These are phyloP conservation scores for Tripidium arundinaceum DNA, from an alignment of 202 grass and related monocot genomes.

Conservation along the genomic window DNA sequence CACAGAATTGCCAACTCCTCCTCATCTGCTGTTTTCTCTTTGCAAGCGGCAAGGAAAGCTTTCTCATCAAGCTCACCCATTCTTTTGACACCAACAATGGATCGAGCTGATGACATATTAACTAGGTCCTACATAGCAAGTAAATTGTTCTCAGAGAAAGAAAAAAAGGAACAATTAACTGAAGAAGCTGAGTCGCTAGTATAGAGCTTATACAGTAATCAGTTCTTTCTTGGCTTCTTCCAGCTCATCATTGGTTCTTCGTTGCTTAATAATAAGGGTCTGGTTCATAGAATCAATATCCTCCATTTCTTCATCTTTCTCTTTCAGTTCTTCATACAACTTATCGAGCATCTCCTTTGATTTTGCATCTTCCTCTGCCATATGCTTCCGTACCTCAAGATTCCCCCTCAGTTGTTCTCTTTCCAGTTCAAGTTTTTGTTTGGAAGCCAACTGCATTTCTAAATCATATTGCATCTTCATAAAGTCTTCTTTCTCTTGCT, in stretches of 20 bases:
- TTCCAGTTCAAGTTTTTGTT: constrained; percentile 7
- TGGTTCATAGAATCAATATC: constrained; percentile 16
- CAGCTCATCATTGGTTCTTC: constrained; percentile 36
- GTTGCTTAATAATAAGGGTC: constrained; percentile 32
- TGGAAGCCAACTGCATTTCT: no score
- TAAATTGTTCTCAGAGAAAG: background rate
- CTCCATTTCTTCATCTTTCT: constrained; percentile 16
- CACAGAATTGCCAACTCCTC: background rate
- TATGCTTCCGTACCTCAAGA: constrained; percentile 35
- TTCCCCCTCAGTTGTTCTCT: constrained; percentile 42
- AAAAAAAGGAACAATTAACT: background rate
- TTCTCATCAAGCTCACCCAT: constrained; percentile 74
- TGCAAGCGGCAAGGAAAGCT: constrained; percentile 53
- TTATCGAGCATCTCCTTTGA: background rate
- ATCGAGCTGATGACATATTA: constrained; percentile 29
- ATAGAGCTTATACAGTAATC: background rate
- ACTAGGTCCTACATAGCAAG: constrained; percentile 41
- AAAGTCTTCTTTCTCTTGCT: constrained; percentile 38
- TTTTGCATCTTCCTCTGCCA: constrained; percentile 20
- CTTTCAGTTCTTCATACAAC: constrained; percentile 15
- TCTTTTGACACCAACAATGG: constrained; percentile 59
- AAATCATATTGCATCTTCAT: constrained; percentile 9
- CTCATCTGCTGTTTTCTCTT: constrained; percentile 25
- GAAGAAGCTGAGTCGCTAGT: constrained; percentile 4
- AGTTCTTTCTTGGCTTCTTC: constrained; percentile 34